A percentile compares a stretch with the other conserved stretches of the same genome.
phyloP scores from a whole-genome alignment of 148 eudicot genomes.

The Heliosperma pusillum region DNA sequence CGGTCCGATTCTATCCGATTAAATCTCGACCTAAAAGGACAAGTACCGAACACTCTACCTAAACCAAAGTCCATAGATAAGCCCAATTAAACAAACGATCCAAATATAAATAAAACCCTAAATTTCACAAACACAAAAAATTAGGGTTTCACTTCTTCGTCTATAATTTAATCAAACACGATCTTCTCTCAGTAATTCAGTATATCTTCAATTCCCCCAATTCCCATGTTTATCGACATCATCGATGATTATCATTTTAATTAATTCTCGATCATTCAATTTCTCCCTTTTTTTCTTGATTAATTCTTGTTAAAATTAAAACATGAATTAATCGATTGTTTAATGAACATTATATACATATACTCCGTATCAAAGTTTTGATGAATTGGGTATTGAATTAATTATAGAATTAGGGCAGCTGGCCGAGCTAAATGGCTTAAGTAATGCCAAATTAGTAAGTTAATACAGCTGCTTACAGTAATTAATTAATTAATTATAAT shows the following conservation, averaged over 20 bases:
- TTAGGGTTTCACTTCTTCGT: neutral
- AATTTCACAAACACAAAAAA: neutral
- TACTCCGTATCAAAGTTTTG: neutral
- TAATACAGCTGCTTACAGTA: slow-evolving; percentile 31
- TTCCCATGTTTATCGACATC: neutral
- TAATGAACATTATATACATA: no score
- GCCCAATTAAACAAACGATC: no score
- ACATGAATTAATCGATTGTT: neutral
- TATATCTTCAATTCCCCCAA: no score
- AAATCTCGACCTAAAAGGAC: no score
- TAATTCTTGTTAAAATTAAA: neutral
- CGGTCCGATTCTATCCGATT: no score
- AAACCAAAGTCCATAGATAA: no score
- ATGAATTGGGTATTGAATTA: neutral
- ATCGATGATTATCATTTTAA: neutral
- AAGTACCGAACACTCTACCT: no score
- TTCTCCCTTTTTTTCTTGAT: neutral
- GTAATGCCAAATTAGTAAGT: slow-evolving; percentile 40
- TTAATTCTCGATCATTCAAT: no score
- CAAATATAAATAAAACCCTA: neutral
- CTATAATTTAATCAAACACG: neutral
- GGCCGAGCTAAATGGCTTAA: slow-evolving; percentile 50
- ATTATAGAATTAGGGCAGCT: slow-evolving; percentile 26
- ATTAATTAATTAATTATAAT: neutral
- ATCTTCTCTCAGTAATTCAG: neutral